Conservation (phyloP, 2,329 filamentous ascomycete species). For the Didymella segeticola region DNA sequence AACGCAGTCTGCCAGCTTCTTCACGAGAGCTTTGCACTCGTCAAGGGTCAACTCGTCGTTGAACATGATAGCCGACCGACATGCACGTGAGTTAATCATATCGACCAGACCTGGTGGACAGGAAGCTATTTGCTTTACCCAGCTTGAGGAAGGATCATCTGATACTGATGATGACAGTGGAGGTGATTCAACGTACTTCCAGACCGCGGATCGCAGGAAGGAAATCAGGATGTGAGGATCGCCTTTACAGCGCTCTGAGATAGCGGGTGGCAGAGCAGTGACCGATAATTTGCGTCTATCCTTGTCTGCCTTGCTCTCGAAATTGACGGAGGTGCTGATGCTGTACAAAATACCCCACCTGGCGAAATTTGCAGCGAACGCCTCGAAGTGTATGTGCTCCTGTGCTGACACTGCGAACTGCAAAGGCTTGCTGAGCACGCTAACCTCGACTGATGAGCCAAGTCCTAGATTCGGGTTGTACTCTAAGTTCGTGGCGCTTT, state of each 20-base stretch:
- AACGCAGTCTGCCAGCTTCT: conserved; percentile 64
- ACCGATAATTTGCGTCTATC: conserved; percentile 55
- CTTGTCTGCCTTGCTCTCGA: conserved; percentile 2
- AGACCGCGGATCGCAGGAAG: conserved; percentile 76
- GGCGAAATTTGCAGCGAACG: conserved; percentile 64
- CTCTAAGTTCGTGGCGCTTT: neutral
- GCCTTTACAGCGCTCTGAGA: conserved; percentile 75
- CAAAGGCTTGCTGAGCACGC: conserved; percentile 59
- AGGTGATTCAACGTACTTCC: conserved; percentile 57
- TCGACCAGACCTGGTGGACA: conserved; percentile 81
- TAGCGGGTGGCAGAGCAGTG: conserved; percentile 69
- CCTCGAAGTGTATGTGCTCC: conserved; percentile 67
- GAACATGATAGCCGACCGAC: conserved; percentile 85
- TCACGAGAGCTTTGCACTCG: conserved; percentile 67
- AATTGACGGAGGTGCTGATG: conserved; percentile 33
- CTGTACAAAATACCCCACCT: conserved; percentile 78
- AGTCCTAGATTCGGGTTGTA: conserved; percentile 45
- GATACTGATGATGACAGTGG: conserved; percentile 2
- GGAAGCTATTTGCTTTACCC: conserved; percentile 68
- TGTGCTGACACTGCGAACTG: conserved; percentile 68
- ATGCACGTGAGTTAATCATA: conserved; percentile 76
- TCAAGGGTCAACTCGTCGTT: conserved; percentile 69
- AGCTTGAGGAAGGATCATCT: conserved; percentile 43
- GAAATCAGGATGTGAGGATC: conserved; percentile 77
- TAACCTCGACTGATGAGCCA: conserved; percentile 38